These are phyloP conservation scores for Tylopilus vinaceipallidus DNA, from an alignment of 768 basidiomycete genomes.

Conservation along the genomic window DNA sequence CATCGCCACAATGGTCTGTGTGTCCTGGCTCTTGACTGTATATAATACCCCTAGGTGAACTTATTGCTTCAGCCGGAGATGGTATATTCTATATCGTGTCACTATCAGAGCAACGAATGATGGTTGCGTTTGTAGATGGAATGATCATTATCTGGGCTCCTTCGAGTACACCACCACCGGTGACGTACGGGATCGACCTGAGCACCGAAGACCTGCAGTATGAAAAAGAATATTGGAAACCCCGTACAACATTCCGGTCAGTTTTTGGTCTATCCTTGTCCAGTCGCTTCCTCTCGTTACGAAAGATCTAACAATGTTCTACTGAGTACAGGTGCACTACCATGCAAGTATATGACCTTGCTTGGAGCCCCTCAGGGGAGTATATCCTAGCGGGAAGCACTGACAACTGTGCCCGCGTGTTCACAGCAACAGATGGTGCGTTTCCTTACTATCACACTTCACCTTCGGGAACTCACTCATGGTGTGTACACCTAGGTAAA, in stretches of 20 bases:
- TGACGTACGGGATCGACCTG: conserved; percentile 81
- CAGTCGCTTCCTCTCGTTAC: not conserved
- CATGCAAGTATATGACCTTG: conserved; percentile 96
- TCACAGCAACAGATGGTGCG: conserved; percentile 70
- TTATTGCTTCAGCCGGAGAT: conserved; percentile 96
- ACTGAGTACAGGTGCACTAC: conserved; percentile 68
- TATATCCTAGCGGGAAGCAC: conserved; percentile 96
- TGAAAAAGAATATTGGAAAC: conserved; percentile 96
- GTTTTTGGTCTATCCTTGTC: conserved; percentile 13
- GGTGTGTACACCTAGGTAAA: conserved; percentile 51
- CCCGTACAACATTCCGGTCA: conserved; percentile 80
- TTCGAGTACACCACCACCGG: conserved; percentile 65
- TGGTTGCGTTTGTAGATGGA: conserved; percentile 84
- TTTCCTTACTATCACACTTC: conserved; percentile 1
- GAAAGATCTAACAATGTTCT: conserved; percentile 3
- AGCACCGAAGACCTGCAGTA: conserved; percentile 75
- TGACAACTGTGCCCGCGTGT: conserved; percentile 90
- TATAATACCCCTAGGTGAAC: conserved; percentile 57
- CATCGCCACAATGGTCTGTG: conserved; percentile 2
- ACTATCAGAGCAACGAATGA: not conserved
- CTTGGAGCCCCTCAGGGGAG: conserved; percentile 95
- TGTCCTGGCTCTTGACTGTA: not conserved
- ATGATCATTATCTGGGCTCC: conserved; percentile 97
- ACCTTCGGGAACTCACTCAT: not conserved
- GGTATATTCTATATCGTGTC: conserved; percentile 49